Base-by-base conservation (phyloP, 2,329 filamentous ascomycete genomes). In the Graphiopsis chlorocephala region DNA sequence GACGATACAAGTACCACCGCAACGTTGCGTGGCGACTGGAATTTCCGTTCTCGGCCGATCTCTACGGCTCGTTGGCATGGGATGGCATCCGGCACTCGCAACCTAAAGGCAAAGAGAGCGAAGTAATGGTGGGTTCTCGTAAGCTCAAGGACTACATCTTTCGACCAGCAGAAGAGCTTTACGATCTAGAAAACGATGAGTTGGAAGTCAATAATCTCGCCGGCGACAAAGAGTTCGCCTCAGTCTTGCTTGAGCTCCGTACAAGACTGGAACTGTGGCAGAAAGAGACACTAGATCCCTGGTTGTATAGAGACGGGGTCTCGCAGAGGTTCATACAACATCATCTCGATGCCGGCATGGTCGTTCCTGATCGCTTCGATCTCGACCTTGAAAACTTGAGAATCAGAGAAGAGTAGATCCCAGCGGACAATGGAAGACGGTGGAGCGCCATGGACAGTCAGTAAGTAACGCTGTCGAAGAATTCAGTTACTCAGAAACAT, bases 1-100 rank as follows among this genome's bases (percentile, higher is more conserved):
- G 68, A 0, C 71, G 72, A 5, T 83, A 77, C 75, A 84, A 84
- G 68, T 84, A 84, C 67, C 82, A 84, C 67, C 78, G 82, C 17
- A 84, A 84, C 57, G 72, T 84, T 0, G 78, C 78, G 15, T 83
- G 80, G 80, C 73, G 48, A 1, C 29, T 52, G 2, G 48, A 52
- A 14, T 52, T 52, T 25, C 48, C 48, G 1, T 52, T 52, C 57
- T 77, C 80, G 0, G 76, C 74, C 12, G 82, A 83, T 66, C 71
- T 84, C 0, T 83, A 83, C 64, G 78, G 72, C 4, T 78, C 74
- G 0, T 68, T 82, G 8, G 75, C 77, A 0, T 83, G 77, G 71
- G 81, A 84, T 17, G 80, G 75, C 0, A 77, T 82, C 31, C 78
- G 82, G 0, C 26, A 53, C 29, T 53, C 50, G 50, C 26, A 53